Percentiles rank a stretch among this genome's conserved stretches.
phyloP scores from a whole-genome alignment of 257 asterid genomes.

The Verbena officinalis region DNA sequence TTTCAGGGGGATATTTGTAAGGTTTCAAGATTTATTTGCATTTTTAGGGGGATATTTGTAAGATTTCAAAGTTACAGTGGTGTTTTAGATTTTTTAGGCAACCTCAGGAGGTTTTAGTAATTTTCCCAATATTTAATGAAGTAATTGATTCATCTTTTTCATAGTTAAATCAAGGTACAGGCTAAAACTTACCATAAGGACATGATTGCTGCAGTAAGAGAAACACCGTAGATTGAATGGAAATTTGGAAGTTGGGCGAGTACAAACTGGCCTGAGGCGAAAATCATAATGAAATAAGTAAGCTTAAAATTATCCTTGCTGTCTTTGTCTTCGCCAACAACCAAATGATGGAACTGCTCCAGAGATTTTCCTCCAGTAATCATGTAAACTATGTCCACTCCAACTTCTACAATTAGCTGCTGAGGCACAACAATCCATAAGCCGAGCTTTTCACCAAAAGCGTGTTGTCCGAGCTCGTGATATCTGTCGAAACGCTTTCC shows the following conservation, averaged over 20 bases:
- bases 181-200: slow-evolving; percentile 31
- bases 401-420: slow-evolving; percentile 38
- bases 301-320: slow-evolving; percentile 35
- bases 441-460: slow-evolving; percentile 41
- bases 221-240: slow-evolving; percentile 41
- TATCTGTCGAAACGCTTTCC: slow-evolving; percentile 42
- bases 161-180: neutral
- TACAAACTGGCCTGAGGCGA: slow-evolving; percentile 39
- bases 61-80: too few relatives aligned
- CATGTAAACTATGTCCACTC: slow-evolving; percentile 45
- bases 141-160: neutral
- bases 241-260: slow-evolving; percentile 44
- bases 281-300: slow-evolving; percentile 35
- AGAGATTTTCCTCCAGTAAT: slow-evolving; percentile 39
- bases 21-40: too few relatives aligned
- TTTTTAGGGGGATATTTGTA: too few relatives aligned
- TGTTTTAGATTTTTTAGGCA: too few relatives aligned
- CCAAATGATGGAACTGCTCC: slow-evolving; percentile 19
- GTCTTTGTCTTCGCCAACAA: slow-evolving; percentile 22
- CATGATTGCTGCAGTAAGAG: slow-evolving; percentile 42
- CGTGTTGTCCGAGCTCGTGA: slow-evolving; percentile 44
- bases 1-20: too few relatives aligned
- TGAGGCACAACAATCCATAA: slow-evolving; percentile 42
- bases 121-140: too few relatives aligned
- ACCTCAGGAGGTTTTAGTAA: too few relatives aligned